Evolutionary conservation across 768 basidiomycete species (phyloP).

Genomic region (Harrya chromipes): DNA sequence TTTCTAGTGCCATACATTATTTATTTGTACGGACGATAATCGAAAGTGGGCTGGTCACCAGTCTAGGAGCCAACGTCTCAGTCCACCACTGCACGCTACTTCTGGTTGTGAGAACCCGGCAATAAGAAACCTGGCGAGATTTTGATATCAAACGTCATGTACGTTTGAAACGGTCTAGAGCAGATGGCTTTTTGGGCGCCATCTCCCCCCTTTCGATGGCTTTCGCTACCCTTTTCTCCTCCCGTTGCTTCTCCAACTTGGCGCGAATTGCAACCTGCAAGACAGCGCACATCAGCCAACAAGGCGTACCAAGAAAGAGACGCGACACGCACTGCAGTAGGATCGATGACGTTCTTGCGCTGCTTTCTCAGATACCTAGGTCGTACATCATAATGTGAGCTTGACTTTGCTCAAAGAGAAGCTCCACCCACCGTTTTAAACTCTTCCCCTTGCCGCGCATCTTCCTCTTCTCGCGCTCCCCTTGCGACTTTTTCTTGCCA

Average conservation of each 20-base stretch:
- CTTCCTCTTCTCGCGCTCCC: conserved; percentile 60
- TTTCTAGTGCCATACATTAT: too few species aligned
- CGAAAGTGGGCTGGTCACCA: too few species aligned
- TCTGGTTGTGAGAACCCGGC: too few species aligned
- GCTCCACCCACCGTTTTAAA: conserved; percentile 58
- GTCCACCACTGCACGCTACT: too few species aligned
- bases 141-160: conserved; percentile 11
- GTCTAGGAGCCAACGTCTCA: too few species aligned
- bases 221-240: conserved; percentile 39
- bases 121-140: too few species aligned
- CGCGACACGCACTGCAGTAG: conserved; percentile 51
- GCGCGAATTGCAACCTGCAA: conserved; percentile 57
- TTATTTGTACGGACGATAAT: too few species aligned
- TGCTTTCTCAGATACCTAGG: conserved; percentile 77
- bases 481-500: conserved; percentile 23
- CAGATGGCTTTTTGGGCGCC: conserved; percentile 31
- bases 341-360: conserved; percentile 93
- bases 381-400: not conserved
- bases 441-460: conserved; percentile 89
- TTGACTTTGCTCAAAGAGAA: not conserved
- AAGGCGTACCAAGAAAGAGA: not conserved
- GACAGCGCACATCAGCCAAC: not conserved
- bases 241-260: conserved; percentile 59
- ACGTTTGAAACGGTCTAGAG: conserved; percentile 35
- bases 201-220: conserved; percentile 33